Conservation (phyloP, 768 basidiomycete species). For the Agrocybe pediades region DNA sequence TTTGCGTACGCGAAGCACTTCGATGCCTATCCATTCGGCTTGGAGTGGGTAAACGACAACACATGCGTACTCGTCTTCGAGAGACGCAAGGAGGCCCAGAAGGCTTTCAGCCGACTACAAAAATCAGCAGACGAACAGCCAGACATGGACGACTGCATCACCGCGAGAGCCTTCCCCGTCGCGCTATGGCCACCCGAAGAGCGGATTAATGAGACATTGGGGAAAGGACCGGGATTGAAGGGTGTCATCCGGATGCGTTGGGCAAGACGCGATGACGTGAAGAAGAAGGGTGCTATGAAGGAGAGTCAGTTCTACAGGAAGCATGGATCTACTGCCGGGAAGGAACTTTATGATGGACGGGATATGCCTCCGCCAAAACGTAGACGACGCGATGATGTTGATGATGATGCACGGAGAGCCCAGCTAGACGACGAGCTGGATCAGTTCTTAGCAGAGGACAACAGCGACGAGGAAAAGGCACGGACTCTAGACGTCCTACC, state of each 20-base stretch:
- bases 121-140: slow-evolving; percentile 53
- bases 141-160: slow-evolving; percentile 58
- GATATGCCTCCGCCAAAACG: slow-evolving; percentile 37
- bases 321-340: slow-evolving; percentile 65
- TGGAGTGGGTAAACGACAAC: slow-evolving; percentile 87
- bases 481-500: slow-evolving; percentile 5
- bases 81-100: slow-evolving; percentile 52
- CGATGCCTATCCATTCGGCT: slow-evolving; percentile 68
- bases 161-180: slow-evolving; percentile 70
- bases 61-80: slow-evolving; percentile 81
- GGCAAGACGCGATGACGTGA: slow-evolving; percentile 72
- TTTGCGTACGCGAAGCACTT: slow-evolving; percentile 86
- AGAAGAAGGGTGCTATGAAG: slow-evolving; percentile 72
- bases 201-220: slow-evolving; percentile 71
- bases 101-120: slow-evolving; percentile 50
- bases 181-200: slow-evolving; percentile 81
- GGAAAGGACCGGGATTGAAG: slow-evolving; percentile 67
- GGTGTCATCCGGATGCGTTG: slow-evolving; percentile 74
- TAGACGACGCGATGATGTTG: slow-evolving; percentile 37
- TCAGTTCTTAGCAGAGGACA: slow-evolving; percentile 58
- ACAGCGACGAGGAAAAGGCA: slow-evolving; percentile 27
- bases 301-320: slow-evolving; percentile 81
- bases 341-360: slow-evolving; percentile 45
- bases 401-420: slow-evolving; percentile 36
- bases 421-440: slow-evolving; percentile 71